Conservation (phyloP, 345 rosid species). For the Eucalyptus tenuipes region DNA sequence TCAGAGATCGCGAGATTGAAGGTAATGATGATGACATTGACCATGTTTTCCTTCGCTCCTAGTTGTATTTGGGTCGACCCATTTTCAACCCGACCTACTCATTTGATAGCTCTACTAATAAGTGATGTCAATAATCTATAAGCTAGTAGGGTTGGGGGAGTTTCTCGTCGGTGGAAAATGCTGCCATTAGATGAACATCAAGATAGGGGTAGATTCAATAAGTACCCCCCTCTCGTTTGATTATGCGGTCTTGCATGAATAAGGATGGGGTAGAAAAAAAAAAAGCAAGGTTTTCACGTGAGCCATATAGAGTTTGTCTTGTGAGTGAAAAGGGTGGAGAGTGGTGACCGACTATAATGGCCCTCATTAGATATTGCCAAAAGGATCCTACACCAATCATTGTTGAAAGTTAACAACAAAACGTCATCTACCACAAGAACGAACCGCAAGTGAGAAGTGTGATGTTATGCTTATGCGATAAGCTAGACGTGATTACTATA, state of each 20-base stretch:
- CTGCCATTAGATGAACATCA: background rate
- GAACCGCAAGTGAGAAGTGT: background rate
- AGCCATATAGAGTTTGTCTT: background rate
- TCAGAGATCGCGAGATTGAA: no score
- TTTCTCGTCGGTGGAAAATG: background rate
- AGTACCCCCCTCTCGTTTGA: background rate
- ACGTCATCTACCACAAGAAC: background rate
- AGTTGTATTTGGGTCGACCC: fast-evolving
- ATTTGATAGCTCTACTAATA: fast-evolving
- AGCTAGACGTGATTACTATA: background rate
- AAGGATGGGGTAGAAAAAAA: no score
- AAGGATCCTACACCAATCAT: background rate
- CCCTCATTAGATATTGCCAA: background rate
- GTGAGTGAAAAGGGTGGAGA: no score
- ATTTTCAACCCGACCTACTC: no score
- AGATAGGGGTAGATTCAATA: background rate
- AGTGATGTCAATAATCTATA: no score
- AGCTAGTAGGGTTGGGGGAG: background rate
- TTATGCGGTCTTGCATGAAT: background rate
- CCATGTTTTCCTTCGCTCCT: background rate
- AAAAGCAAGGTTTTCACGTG: background rate
- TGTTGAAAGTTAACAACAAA: background rate
- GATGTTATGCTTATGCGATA: background rate
- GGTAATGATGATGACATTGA: background rate
- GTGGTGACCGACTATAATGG: no score